Evolutionary conservation across 495 filamentous ascomycete genomes (phyloP).

Genomic region (Penicilliopsis zonata): DNA sequence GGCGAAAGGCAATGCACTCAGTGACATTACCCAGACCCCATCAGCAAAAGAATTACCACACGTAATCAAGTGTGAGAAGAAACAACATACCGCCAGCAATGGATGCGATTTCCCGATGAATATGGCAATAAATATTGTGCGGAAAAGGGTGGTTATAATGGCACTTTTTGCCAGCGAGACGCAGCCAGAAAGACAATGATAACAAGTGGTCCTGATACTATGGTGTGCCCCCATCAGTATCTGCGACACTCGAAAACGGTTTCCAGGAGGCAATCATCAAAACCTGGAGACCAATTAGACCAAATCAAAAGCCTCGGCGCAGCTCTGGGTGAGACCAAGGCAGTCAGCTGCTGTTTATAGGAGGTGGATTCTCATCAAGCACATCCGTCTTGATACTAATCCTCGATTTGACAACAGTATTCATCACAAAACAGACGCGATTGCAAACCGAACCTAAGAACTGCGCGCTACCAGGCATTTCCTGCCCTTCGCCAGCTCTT

Average conservation of each 20-base stretch:
- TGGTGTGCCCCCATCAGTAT: too few relatives aligned
- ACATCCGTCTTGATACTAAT: too few relatives aligned
- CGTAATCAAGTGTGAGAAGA: neutral
- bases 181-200: too few relatives aligned
- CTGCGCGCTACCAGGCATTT: too few relatives aligned
- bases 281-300: conserved; percentile 16
- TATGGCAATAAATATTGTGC: conserved; percentile 12
- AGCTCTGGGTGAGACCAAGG: too few relatives aligned
- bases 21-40: conserved; percentile 12
- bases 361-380: too few relatives aligned
- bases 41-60: neutral
- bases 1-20: conserved; percentile 14
- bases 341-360: too few relatives aligned
- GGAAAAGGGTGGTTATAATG: conserved; percentile 11
- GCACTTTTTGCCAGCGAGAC: conserved; percentile 19
- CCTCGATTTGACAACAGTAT: too few relatives aligned
- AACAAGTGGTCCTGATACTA: too few relatives aligned
- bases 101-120: conserved; percentile 15
- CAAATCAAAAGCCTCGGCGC: conserved; percentile 14
- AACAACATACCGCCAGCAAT: conserved; percentile 13
- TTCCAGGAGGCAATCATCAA: conserved; percentile 25
- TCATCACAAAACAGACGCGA: too few relatives aligned
- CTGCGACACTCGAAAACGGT: conserved; percentile 14
- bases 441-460: too few relatives aligned
- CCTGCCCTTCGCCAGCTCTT: too few relatives aligned